Evolutionary conservation across 805 yeast genomes (phyloP), one percentile per base, ranked within the genome.

Genomic region (Starmerella sp.): DNA sequence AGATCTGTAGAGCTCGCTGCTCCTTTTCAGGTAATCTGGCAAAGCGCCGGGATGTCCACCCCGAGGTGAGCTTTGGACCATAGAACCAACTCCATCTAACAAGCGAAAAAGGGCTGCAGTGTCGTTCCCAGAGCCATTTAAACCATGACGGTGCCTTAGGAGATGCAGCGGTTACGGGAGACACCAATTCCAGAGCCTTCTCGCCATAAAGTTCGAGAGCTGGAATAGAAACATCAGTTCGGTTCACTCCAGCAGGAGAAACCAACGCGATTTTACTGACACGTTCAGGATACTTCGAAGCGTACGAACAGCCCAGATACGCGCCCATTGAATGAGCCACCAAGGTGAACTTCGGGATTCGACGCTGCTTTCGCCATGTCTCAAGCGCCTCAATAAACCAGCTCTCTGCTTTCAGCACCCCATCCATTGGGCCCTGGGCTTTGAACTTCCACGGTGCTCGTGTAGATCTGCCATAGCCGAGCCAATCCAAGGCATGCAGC

Each of bases 321-420:
- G 95, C 96, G 5, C 98, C 98, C 78, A 93, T 75, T 0, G 96
- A 89, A 69, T 91, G 98, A 1, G 96, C 95, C 68, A 82, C 78
- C 45, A 80, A 76, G 51, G 83, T 70, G 56, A 80, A 80, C 54
- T 76, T 75, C 28, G 73, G 71, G 29, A 78, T 71, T 6, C 77
- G 75, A 51, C 83, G 69, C 46, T 70, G 66, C 1, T 57, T 54
- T 52, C 85, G 72, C 95, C 95, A 87, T 28, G 70, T 71, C 49
- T 77, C 77, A 45, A 84, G 72, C 0, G 91, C 77, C 48, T 82
- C 80, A 51, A 79, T 78, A 63, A 84, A 84, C 77, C 82, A 81
- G 17, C 68, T 64, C 62, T 83, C 89, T 10, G 83, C 80, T 48
- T 72, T 72, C 4, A 68, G 62, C 44, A 80, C 73, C 39, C 76